These are phyloP conservation scores for Xylaria sp. DNA, from an alignment of 2,329 filamentous ascomycete genomes.

Conservation along the genomic window DNA sequence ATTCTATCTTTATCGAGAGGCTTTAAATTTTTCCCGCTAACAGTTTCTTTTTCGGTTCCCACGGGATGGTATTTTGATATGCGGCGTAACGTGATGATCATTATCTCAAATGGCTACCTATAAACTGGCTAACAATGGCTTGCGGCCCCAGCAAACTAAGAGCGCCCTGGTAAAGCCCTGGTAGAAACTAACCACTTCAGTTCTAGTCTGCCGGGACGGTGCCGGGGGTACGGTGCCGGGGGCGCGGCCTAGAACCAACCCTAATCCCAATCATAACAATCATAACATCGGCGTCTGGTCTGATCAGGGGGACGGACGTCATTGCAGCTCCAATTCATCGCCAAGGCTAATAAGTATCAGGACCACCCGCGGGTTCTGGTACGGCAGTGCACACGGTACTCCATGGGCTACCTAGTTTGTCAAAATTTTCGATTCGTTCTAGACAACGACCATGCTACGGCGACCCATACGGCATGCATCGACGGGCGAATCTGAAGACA, in stretches of 20 bases:
- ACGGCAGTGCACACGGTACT: too few species aligned
- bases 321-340: neutral
- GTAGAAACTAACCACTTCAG: neutral
- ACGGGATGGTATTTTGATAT: neutral
- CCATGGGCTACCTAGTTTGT: neutral
- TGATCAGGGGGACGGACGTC: constrained; percentile 4
- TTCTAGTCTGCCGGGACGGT: constrained; percentile 9
- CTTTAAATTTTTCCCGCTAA: neutral
- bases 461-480: neutral
- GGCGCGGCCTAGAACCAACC: too few species aligned
- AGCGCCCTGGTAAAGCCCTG: neutral
- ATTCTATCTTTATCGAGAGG: neutral
- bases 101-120: constrained; percentile 14
- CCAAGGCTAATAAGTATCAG: neutral
- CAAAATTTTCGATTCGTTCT: constrained; percentile 10
- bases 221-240: constrained; percentile 20
- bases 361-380: neutral
- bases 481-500: neutral
- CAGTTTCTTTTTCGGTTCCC: neutral
- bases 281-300: too few species aligned
- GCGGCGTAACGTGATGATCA: constrained; percentile 10
- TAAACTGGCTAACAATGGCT: neutral
- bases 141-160: neutral
- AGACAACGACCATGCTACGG: neutral
- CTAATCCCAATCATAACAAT: constrained; percentile 3